A percentile compares a stretch with the other conserved stretches of the same genome.
These are phyloP conservation scores for Ustilago shanxiensis DNA, from an alignment of 1,284 basidiomycete species.

Conservation along the genomic window DNA sequence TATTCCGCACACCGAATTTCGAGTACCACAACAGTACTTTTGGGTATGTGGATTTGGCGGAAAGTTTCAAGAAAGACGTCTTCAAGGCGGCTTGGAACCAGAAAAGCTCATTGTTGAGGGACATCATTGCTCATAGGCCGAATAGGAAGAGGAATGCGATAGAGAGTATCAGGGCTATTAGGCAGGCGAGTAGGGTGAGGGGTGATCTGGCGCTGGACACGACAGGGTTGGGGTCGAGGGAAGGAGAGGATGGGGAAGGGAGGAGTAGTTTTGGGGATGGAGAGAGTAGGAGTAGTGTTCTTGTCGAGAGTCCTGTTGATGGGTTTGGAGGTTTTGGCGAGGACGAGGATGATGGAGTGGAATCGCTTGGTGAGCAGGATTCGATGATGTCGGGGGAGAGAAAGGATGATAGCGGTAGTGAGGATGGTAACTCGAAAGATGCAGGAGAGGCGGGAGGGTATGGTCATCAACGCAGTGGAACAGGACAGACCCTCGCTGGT, in stretches of 20 bases:
- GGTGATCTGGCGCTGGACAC: slow-evolving; percentile 5
- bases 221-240: neutral
- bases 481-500: slow-evolving; percentile 34
- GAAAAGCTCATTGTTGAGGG: slow-evolving; percentile 61
- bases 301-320: slow-evolving; percentile 38
- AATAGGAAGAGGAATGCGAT: slow-evolving; percentile 48
- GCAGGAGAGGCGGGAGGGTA: slow-evolving; percentile 21
- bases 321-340: slow-evolving; percentile 13
- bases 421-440: no score
- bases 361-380: neutral
- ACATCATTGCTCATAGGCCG: slow-evolving; percentile 58
- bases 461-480: slow-evolving; percentile 16
- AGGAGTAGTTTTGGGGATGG: slow-evolving; percentile 11
- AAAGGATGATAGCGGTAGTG: slow-evolving; percentile 6
- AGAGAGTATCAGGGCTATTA: slow-evolving; percentile 40
- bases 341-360: slow-evolving; percentile 14
- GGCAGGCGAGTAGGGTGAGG: slow-evolving; percentile 23
- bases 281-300: slow-evolving; percentile 14
- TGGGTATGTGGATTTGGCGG: slow-evolving; percentile 72
- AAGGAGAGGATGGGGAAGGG: neutral
- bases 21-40: slow-evolving; percentile 89
- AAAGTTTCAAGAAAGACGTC: slow-evolving; percentile 66
- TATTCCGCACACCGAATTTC: slow-evolving; percentile 74
- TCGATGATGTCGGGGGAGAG: slow-evolving; percentile 14
- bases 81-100: slow-evolving; percentile 68